Base-by-base conservation (phyloP, 371 early-diverging fungal species). In the Mortierella sp. region DNA sequence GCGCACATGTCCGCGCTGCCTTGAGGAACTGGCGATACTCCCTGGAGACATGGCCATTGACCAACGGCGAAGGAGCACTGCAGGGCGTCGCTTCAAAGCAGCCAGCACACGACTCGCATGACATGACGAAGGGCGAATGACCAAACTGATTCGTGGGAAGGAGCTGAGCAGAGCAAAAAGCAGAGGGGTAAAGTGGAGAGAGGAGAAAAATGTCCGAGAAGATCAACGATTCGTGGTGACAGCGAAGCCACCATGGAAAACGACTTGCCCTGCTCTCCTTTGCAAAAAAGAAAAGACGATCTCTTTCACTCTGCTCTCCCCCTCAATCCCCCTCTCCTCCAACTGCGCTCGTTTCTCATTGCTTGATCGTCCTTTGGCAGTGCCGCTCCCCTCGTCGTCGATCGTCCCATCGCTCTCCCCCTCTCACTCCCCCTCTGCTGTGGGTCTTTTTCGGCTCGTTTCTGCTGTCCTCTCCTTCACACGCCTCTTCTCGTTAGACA, bases 91-190 rank as follows among this genome's bases (percentile, higher is more conserved):
- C 74, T 48, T 68, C 64, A 27, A 74, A 74, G 62, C 74, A 74
- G 23, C 74, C 74, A 39, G 68, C 68, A 19, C 74, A 74, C 21
- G 74, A 74, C 64, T 74, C 74, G 46, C 74, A 74, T 16, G 74
- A 74, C 74, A 74, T 74, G 26, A 30, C 18, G 34, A 34, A 34
- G 7, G 10, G 7, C 34, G n/a, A n/a, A n/a, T n/a, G n/a, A n/a
- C n/a, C n/a, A n/a, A n/a, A n/a, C n/a, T n/a, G n/a, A n/a, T n/a
- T n/a, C n/a, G n/a, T n/a, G n/a, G n/a, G n/a, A 34, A 34, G 34
- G 34, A 34, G 34, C 34, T 34, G 34, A 34, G 4, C 34, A 34
- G 34, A 34, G 10, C 4, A 34, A n/a, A n/a, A n/a, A n/a, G n/a
- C n/a, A n/a, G n/a, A n/a, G n/a, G n/a, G n/a, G n/a, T n/a, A n/a